Evolutionary conservation across 108 stramenopile species (phyloP).

Genomic region (Nitzschia putrida): DNA sequence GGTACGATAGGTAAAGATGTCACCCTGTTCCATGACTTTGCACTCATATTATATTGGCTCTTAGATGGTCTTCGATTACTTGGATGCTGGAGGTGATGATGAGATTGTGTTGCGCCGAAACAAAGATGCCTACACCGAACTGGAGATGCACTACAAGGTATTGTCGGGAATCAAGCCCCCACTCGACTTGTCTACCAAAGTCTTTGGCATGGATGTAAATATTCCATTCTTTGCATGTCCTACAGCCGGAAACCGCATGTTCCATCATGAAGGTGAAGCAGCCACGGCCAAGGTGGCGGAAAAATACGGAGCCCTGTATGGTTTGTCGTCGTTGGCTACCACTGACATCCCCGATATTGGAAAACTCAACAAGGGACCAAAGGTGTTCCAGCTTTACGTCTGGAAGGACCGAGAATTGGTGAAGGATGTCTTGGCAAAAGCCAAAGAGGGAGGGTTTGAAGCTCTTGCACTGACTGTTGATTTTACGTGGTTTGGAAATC

Average conservation of each 20-base stretch:
- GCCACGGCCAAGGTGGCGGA: slow-evolving; percentile 87
- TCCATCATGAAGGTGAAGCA: slow-evolving; percentile 91
- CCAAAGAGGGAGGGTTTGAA: slow-evolving; percentile 93
- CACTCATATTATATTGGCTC: not conserved
- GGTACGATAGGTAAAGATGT: slow-evolving; percentile 48
- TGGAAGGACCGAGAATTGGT: slow-evolving; percentile 96
- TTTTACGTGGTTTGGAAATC: slow-evolving; percentile 95
- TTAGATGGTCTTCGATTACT: slow-evolving; percentile 93
- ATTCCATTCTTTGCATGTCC: slow-evolving; percentile 91
- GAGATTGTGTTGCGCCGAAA: slow-evolving; percentile 87
- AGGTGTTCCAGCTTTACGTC: slow-evolving; percentile 96
- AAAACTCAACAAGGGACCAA: slow-evolving; percentile 70
- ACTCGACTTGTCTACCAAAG: slow-evolving; percentile 81
- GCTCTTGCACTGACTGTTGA: slow-evolving; percentile 95
- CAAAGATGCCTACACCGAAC: slow-evolving; percentile 87
- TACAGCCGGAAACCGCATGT: slow-evolving; percentile 92
- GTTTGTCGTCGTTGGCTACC: slow-evolving; percentile 84
- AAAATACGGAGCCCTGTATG: slow-evolving; percentile 85
- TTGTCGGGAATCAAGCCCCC: slow-evolving; percentile 90
- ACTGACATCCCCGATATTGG: slow-evolving; percentile 86
- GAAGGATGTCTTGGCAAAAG: slow-evolving; percentile 89
- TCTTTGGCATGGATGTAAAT: slow-evolving; percentile 79
- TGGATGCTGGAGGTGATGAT: slow-evolving; percentile 90
- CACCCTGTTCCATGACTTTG: not conserved
- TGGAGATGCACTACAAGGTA: slow-evolving; percentile 92